Conservation (phyloP, 495 filamentous ascomycete genomes). For the Aspergillus hancockii region DNA sequence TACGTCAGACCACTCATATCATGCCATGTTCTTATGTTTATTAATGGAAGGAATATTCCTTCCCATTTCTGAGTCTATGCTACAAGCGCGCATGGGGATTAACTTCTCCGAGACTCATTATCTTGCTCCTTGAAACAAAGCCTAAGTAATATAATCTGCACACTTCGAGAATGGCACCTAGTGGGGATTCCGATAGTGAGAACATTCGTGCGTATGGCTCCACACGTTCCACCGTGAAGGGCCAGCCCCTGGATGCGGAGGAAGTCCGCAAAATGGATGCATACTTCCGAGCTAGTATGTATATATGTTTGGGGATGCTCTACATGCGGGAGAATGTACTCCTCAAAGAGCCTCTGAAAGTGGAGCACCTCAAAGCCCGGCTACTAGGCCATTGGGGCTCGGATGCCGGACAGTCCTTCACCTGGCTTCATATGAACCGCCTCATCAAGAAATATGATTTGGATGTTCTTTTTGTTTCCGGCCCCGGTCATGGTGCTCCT, state of each 20-base stretch:
- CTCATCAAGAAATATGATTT: slow-evolving; percentile 75
- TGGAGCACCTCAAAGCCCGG: slow-evolving; percentile 66
- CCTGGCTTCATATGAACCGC: slow-evolving; percentile 76
- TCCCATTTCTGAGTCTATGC: too few relatives aligned
- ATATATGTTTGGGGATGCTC: slow-evolving; percentile 74
- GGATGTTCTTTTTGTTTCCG: slow-evolving; percentile 67
- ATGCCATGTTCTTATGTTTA: not conserved
- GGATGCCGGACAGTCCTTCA: slow-evolving; percentile 72
- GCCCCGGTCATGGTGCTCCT: slow-evolving; percentile 72
- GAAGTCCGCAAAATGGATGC: slow-evolving; percentile 65
- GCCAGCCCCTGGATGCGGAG: slow-evolving; percentile 57
- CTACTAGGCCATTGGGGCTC: slow-evolving; percentile 75
- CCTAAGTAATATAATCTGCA: not conserved
- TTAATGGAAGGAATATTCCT: too few relatives aligned
- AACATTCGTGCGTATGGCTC: slow-evolving; percentile 64
- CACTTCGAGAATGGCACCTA: not conserved
- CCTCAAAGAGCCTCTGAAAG: slow-evolving; percentile 60
- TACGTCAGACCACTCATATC: not conserved
- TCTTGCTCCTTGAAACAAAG: not conserved
- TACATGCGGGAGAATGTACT: slow-evolving; percentile 69
- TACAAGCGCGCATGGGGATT: too few relatives aligned
- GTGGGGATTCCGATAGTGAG: not conserved
- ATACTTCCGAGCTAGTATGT: slow-evolving; percentile 71
- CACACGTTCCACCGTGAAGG: slow-evolving; percentile 64
- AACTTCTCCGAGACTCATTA: too few relatives aligned